Base-by-base conservation (phyloP, 441 rosid genomes). In the Sinapis alba region DNA sequence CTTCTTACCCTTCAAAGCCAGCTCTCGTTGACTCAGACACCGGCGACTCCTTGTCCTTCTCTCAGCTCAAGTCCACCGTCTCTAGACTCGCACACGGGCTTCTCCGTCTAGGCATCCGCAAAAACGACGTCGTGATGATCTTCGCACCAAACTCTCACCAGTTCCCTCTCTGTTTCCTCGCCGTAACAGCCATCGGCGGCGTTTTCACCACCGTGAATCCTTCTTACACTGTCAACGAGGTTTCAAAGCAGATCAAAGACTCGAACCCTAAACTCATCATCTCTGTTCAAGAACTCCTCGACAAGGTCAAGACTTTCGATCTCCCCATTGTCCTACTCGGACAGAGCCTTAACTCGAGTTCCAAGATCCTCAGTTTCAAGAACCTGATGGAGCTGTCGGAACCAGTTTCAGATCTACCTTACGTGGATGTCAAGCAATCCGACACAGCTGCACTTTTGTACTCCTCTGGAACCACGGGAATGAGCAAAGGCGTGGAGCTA, bases 391-490 rank as follows among this genome's bases (percentile, higher is more conserved):
- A 79, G 7, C 69, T 84, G 23, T 83, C 93, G 0, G 82, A 83
- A 6, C 78, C 85, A 1, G 67, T 75, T 3, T 71, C 90, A 0
- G 89, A 82, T 7, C 82, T 89, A 8, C 94, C 98, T 0, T 7
- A 0, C 6, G 83, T 79, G 50, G 67, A 76, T 0, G 73, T 88
- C 7, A 83, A 79, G 82, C 98, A 92, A 80, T 81, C 79, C 0
- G 96, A 94, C 41, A 72, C 81, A 1, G 99, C 97, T 9, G 76
- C 81, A 16, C 78, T 94, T 58, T 72, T 94, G 73, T 92, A 92
- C 71, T 94, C 99, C 1, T 92, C 97, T 0, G 98, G 98, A 11
- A 94, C 97, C 4, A 94, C 96, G 5, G 97, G 98, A 19, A 53
- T 27, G 10, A 92, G 98, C 77, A 92, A 94, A 80, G 98, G 98